Evolutionary conservation across 345 rosid species (phyloP).

Genomic region (Melaleuca alternifolia): DNA sequence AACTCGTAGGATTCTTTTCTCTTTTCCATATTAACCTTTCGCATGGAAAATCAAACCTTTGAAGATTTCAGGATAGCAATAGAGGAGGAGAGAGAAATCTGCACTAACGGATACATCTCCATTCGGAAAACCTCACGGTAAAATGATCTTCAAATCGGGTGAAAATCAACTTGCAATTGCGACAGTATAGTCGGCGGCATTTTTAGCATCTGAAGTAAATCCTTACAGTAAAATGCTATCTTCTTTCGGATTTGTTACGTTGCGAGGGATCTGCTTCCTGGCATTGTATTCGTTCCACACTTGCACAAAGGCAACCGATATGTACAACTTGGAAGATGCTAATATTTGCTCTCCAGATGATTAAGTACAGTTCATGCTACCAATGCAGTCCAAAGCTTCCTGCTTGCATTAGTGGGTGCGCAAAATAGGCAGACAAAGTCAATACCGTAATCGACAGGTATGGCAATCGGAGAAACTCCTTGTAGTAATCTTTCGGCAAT

Average conservation of each 20-base stretch:
- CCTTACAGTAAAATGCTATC: neutral
- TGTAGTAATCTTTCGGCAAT: conserved; percentile 15
- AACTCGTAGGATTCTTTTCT: neutral
- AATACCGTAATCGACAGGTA: conserved; percentile 7
- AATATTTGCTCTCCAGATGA: neutral
- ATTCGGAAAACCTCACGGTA: neutral
- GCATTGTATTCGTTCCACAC: neutral
- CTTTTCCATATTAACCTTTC: neutral
- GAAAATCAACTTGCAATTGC: neutral
- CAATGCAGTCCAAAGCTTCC: conserved; percentile 11
- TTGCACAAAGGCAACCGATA: neutral
- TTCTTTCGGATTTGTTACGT: neutral
- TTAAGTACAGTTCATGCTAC: neutral
- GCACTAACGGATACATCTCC: neutral
- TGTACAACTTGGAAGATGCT: neutral
- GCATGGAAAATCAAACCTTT: neutral
- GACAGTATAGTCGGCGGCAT: neutral
- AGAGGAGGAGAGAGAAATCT: neutral
- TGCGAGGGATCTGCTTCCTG: neutral
- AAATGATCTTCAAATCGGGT: neutral
- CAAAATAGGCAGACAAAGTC: conserved; percentile 9
- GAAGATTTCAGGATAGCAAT: neutral
- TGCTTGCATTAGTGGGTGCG: conserved; percentile 9
- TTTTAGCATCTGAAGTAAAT: neutral
- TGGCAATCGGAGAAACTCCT: conserved; percentile 13